Base-by-base conservation (phyloP, 2,329 filamentous ascomycete species). In the Fusarium redolens region DNA sequence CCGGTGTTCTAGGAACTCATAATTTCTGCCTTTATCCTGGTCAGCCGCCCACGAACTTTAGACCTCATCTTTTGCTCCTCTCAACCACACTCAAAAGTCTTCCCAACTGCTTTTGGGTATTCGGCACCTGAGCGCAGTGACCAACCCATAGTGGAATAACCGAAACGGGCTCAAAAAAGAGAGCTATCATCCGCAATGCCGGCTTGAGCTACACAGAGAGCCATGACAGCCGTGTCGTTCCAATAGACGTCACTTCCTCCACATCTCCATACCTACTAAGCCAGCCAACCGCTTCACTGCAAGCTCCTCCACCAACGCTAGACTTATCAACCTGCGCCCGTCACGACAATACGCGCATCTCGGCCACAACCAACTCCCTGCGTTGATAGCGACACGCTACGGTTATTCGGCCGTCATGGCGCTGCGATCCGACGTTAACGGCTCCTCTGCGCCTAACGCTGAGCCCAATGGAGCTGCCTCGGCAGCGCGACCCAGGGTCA, bases 381-480 rank as follows among this genome's bases (percentile, higher is more conserved):
- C 69, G 62, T 64, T 68, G 55, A 59, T 40, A 69, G 40, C 64
- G 69, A 54, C 47, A 73, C 45, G 65, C 57, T 75, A 71, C 73
- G 74, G 78, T 68, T 67, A 50, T 72, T 59, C 63, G 25, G 69
- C 76, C 58, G 70, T 72, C 62, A 82, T 82, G 81, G 79, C 80
- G 69, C 74, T 77, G 63, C 77, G 78, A 77, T 76, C 79, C 45
- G 80, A 81, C 57, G 65, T 77, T 58, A 81, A 81, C 71, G 79
- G 76, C 57, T 78, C 77, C 61, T 73, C 76, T 65, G 68, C 79
- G 65, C 76, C 76, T 44, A 70, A 68, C 33, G 73, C 71, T 55
- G 74, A 77, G 50, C 55, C 71, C 44, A 74, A 74, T 57, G 68
- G 71, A 55, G 64, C 47, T 55, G 61, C 64, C 38, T 79, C 78